phyloP scores from a whole-genome alignment of 345 rosid species.

The Moricandia moricandioides region DNA sequence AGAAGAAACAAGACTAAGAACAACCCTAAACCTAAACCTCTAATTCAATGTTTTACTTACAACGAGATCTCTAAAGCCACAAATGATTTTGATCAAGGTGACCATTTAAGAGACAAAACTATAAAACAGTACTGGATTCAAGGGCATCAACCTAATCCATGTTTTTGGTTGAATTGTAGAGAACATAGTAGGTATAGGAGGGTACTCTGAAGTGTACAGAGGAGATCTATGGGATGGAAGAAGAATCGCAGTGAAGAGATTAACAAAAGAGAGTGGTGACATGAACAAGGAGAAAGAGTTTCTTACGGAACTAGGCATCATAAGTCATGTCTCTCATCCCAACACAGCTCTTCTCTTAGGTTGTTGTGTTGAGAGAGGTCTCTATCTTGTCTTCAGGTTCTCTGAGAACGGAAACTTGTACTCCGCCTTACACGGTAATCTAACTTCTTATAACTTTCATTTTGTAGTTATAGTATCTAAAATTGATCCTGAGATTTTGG shows the following conservation, averaged over 20 bases:
- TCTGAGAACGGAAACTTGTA: constrained; percentile 78
- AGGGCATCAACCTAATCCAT: not conserved
- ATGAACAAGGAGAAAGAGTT: constrained; percentile 80
- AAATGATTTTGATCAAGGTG: constrained; percentile 65
- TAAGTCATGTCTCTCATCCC: constrained; percentile 81
- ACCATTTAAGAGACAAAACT: not conserved
- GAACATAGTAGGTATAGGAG: constrained; percentile 75
- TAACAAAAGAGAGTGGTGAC: constrained; percentile 73
- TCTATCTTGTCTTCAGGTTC: constrained; percentile 72
- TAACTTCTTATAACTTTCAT: not conserved
- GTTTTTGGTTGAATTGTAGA: constrained; percentile 42
- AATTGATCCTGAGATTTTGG: no score
- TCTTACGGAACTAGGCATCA: constrained; percentile 75
- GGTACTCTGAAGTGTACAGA: constrained; percentile 87
- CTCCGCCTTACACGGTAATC: constrained; percentile 75
- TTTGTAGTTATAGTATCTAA: not conserved
- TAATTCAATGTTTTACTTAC: constrained; percentile 65
- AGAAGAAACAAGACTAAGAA: constrained; percentile 35
- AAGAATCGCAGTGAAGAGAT: constrained; percentile 76
- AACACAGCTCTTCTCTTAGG: constrained; percentile 80
- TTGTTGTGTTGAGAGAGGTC: constrained; percentile 49
- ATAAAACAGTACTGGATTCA: not conserved
- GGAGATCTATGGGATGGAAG: constrained; percentile 78
- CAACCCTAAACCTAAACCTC: constrained; percentile 45
- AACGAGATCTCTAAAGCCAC: constrained; percentile 75